Evolutionary conservation across 2,329 filamentous ascomycete species (phyloP).

Genomic region (Aureobasidium sp.): DNA sequence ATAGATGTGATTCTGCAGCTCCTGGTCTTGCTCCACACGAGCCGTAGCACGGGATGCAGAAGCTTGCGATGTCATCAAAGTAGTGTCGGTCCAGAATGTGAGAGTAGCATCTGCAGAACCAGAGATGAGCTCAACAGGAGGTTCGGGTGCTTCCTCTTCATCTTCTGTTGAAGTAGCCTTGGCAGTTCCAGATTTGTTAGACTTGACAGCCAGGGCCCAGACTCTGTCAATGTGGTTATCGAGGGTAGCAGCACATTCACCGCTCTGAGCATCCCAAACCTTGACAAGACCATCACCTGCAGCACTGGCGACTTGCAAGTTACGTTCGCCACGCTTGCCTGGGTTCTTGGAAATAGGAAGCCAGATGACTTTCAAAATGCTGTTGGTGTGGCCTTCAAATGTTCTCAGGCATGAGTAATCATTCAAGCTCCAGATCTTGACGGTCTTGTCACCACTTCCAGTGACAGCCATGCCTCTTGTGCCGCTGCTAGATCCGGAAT

Average conservation of each 20-base stretch:
- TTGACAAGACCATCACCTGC: constrained; percentile 94
- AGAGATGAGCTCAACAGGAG: constrained; percentile 68
- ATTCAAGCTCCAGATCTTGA: constrained; percentile 88
- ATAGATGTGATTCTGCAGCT: constrained; percentile 86
- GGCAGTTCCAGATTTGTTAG: constrained; percentile 25
- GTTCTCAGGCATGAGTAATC: constrained; percentile 91
- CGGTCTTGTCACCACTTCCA: constrained; percentile 89
- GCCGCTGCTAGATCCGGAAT: constrained; percentile 52
- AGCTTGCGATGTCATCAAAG: constrained; percentile 66
- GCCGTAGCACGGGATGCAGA: constrained; percentile 66
- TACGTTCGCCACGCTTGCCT: constrained; percentile 41
- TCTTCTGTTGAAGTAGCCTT: constrained; percentile 15
- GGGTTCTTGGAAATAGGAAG: constrained; percentile 47
- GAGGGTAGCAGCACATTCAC: constrained; percentile 79
- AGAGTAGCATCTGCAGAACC: constrained; percentile 88
- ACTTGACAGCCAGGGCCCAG: constrained; percentile 76
- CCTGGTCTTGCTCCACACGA: constrained; percentile 88
- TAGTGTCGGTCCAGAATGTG: constrained; percentile 94
- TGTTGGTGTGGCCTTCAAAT: constrained; percentile 94
- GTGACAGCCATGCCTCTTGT: constrained; percentile 79
- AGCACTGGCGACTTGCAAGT: constrained; percentile 71
- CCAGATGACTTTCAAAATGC: constrained; percentile 90
- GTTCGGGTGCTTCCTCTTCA: constrained; percentile 16
- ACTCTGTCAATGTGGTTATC: constrained; percentile 97
- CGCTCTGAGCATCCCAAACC: constrained; percentile 82